Evolutionary conservation across 1,139 yeast species (phyloP).

Genomic region (Candida labiduridarum): DNA sequence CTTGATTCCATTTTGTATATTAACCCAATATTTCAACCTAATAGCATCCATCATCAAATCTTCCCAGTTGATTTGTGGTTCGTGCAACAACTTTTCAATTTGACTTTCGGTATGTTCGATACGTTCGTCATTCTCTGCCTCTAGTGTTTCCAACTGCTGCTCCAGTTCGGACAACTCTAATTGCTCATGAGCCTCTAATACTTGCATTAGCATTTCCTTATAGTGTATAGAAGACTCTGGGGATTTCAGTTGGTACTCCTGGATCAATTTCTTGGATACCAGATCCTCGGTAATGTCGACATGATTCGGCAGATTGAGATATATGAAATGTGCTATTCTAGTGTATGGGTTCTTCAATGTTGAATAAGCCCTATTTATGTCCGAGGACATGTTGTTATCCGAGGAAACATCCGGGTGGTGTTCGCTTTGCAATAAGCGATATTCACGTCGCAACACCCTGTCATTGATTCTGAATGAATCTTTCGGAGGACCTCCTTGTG

Average conservation of each 20-base stretch:
- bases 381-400: slow-evolving; percentile 38
- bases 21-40: slow-evolving; percentile 81
- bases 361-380: slow-evolving; percentile 75
- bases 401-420: slow-evolving; percentile 75
- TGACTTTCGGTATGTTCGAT: slow-evolving; percentile 42
- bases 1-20: slow-evolving; percentile 69
- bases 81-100: slow-evolving; percentile 31
- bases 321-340: slow-evolving; percentile 49
- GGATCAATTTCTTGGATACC: slow-evolving; percentile 38
- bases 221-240: slow-evolving; percentile 40
- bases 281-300: slow-evolving; percentile 45
- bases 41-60: slow-evolving; percentile 68
- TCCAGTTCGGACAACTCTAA: slow-evolving; percentile 64
- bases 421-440: slow-evolving; percentile 66
- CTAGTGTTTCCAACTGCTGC: slow-evolving; percentile 56
- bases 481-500: slow-evolving; percentile 66
- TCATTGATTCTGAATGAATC: slow-evolving; percentile 62
- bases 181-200: slow-evolving; percentile 79
- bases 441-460: slow-evolving; percentile 67
- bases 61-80: slow-evolving; percentile 45
- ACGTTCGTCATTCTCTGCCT: slow-evolving; percentile 56
- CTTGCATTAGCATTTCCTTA: slow-evolving; percentile 67
- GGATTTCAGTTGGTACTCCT: slow-evolving; percentile 32
- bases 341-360: slow-evolving; percentile 69
- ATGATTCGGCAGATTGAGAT: slow-evolving; percentile 39